phyloP scores from a whole-genome alignment of 2,329 filamentous ascomycete species.

The Fusarium sp. region DNA sequence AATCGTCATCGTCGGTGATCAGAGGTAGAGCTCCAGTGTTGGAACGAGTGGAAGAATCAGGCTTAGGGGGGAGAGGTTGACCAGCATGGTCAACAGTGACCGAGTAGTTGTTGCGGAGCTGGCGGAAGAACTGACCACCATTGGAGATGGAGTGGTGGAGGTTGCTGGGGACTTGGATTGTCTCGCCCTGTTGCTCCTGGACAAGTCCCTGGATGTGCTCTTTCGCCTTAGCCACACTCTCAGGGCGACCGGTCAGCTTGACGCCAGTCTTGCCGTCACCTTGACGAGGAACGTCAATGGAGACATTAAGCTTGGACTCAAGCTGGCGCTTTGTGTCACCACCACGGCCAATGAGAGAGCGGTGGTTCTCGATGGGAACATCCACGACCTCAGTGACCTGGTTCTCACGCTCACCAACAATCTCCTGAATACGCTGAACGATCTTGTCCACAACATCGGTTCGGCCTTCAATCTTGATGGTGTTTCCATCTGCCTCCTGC shows the following conservation, averaged over 20 bases:
- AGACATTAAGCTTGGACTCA: conserved; percentile 87
- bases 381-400: conserved; percentile 84
- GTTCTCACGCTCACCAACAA: conserved; percentile 85
- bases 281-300: conserved; percentile 91
- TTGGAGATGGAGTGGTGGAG: conserved; percentile 88
- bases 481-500: conserved; percentile 82
- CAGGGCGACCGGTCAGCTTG: conserved; percentile 84
- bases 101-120: conserved; percentile 84
- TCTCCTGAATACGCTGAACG: conserved; percentile 80
- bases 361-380: conserved; percentile 89
- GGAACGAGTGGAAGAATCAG: conserved; percentile 65
- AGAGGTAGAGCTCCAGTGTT: conserved; percentile 80
- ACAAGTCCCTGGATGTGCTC: conserved; percentile 82
- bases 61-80: conserved; percentile 79
- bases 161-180: conserved; percentile 82
- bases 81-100: conserved; percentile 94
- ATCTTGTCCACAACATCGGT: conserved; percentile 90
- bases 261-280: conserved; percentile 86
- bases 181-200: conserved; percentile 90
- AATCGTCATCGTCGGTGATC: conserved; percentile 86
- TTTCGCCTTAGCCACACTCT: conserved; percentile 86
- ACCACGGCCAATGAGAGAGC: conserved; percentile 89
- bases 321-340: conserved; percentile 88
- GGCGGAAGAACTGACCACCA: conserved; percentile 93
- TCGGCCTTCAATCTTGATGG: conserved; percentile 89